Percentiles rank a stretch among this genome's conserved stretches.
These are phyloP conservation scores for Wallacemonas collosoma DNA, from an alignment of 208 protist species.

Conservation along the genomic window DNA sequence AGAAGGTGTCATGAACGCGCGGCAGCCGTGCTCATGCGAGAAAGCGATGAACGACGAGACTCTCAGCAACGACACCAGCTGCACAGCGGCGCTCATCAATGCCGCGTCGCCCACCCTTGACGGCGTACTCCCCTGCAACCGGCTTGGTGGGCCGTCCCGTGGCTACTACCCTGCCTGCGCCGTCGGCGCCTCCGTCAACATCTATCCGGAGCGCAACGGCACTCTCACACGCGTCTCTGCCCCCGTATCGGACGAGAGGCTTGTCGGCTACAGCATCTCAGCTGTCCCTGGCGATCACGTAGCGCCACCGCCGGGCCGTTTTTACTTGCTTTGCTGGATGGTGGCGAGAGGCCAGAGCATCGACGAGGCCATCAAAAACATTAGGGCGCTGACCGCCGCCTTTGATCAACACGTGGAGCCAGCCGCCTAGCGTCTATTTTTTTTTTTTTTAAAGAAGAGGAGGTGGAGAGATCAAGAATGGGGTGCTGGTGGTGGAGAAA, in stretches of 20 bases:
- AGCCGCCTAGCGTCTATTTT: not conserved
- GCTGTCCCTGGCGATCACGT: constrained; percentile 42
- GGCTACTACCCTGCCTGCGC: constrained; percentile 38
- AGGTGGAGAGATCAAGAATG: too few species aligned
- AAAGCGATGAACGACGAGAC: too few species aligned
- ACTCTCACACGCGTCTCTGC: constrained; percentile 29
- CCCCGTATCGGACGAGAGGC: not conserved
- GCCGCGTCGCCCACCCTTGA: not conserved
- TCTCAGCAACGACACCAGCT: too few species aligned
- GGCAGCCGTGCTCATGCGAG: too few species aligned
- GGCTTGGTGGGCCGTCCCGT: constrained; percentile 27
- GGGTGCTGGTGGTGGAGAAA: too few species aligned
- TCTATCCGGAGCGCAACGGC: constrained; percentile 51
- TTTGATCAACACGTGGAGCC: constrained; percentile 50
- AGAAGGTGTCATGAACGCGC: too few species aligned
- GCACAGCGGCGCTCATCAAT: too few species aligned
- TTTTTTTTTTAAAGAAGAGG: not conserved
- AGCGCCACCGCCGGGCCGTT: constrained; percentile 49
- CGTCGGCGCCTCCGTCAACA: constrained; percentile 66
- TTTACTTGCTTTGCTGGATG: constrained; percentile 72
- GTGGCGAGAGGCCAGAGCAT: constrained; percentile 40
- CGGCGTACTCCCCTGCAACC: not conserved
- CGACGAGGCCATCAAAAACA: constrained; percentile 36
- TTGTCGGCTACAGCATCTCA: constrained; percentile 62
- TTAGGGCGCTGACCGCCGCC: constrained; percentile 26